Evolutionary conservation across 2,329 filamentous ascomycete genomes (phyloP), one percentile per base, ranked within the genome.

Genomic region (Fusarium oxysporum): DNA sequence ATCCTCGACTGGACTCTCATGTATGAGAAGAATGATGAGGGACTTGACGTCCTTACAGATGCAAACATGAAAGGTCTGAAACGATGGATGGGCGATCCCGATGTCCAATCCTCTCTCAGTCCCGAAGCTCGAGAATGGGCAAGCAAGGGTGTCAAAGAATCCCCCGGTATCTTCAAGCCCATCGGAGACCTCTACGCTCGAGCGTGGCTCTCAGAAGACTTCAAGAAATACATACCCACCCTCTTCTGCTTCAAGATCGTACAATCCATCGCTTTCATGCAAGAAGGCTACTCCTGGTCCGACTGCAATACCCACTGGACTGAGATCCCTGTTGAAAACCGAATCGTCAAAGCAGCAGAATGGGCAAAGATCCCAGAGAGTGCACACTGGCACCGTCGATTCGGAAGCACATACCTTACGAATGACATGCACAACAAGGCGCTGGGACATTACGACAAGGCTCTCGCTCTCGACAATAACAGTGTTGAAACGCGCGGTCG

Each of bases 171-270:
- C 37, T 80, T 82, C 47, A 79, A 82, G n/a, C 76, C 75, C 1
- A 83, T 84, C 37, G 83, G 83, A 3, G 77, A 80, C 3, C 73
- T 82, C 1, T 85, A 84, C 32, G 81, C 83, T 4, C 72, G 78
- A 6, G 82, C 82, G 0, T 85, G 83, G 83, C 77, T 85, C 0
- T 79, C 80, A 0, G 73, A 75, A 8, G 75, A 78, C 8, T 84
- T 80, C 33, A 71, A 78, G 32, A 76, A 75, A 38, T 84, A 84
- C 40, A 75, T 84, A 10, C 82, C 83, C 9, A 83, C 83, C 0
- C 71, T 82, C 0, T 82, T 84, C 62, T 85, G 83, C 69, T 84
- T 85, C 68, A 82, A 83, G 61, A 83, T 85, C 41, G 83, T 85
- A 8, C 83, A 85, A 62, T 81, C 79, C 45, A 78, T 84, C 35